Percentiles rank a stretch among this genome's conserved stretches.
These are phyloP conservation scores for Scheffersomyces lignosus DNA, from an alignment of 805 yeast species.

Conservation along the genomic window DNA sequence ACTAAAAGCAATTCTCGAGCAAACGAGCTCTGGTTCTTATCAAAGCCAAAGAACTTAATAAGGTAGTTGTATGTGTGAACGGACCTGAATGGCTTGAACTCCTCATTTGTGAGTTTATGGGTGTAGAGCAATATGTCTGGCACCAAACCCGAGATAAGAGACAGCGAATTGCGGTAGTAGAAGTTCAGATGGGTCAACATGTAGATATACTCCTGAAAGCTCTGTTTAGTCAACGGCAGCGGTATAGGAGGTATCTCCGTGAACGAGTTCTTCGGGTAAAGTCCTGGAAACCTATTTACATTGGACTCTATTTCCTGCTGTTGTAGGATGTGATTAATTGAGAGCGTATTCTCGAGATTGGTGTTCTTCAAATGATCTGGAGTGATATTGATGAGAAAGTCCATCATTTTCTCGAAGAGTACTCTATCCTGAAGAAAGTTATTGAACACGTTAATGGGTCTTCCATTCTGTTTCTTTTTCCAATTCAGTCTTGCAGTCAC, in stretches of 20 bases:
- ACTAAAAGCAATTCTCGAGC: constrained; percentile 40
- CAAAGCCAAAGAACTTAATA: constrained; percentile 40
- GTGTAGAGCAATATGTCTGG: constrained; percentile 39
- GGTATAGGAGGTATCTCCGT: constrained; percentile 37
- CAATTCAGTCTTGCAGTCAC: constrained; percentile 27
- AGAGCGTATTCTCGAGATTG: constrained; percentile 11
- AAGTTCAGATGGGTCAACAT: constrained; percentile 33
- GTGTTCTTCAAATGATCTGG: constrained; percentile 27
- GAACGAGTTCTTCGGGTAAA: constrained; percentile 23
- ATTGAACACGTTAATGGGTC: constrained; percentile 19
- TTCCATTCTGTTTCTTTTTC: constrained; percentile 16
- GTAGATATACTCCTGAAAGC: constrained; percentile 36
- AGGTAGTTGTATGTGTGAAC: constrained; percentile 39
- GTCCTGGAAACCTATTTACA: constrained; percentile 8
- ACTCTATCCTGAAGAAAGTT: constrained; percentile 27
- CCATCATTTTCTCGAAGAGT: constrained; percentile 34
- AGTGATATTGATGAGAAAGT: constrained; percentile 27
- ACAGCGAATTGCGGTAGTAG: constrained; percentile 32
- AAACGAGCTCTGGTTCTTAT: constrained; percentile 40
- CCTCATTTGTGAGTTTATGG: constrained; percentile 32
- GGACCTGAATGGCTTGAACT: constrained; percentile 30
- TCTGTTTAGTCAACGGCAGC: constrained; percentile 20
- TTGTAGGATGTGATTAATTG: constrained; percentile 14
- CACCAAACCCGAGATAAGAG: constrained; percentile 34
- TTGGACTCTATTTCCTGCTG: constrained; percentile 18